phyloP scores from a whole-genome alignment of 2,329 filamentous ascomycete genomes.

The Neofusicoccum umdonicola region DNA sequence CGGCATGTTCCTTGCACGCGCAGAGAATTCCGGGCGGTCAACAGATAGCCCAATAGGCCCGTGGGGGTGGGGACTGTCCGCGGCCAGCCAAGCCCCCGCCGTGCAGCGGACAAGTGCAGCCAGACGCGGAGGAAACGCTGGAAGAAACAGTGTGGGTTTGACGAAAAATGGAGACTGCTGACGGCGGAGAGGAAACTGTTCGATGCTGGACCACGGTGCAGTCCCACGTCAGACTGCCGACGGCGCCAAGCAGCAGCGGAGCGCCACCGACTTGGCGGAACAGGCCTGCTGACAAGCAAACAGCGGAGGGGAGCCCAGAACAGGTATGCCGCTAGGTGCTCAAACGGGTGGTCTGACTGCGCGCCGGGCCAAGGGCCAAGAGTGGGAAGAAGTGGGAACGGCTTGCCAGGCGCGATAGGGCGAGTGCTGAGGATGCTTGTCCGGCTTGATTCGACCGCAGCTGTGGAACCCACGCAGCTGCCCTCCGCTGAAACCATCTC shows the following conservation, averaged over 20 bases:
- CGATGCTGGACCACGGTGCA: background rate
- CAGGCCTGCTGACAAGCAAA: background rate
- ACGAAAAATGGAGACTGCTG: background rate
- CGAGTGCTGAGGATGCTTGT: constrained; percentile 4
- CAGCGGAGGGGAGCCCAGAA: background rate
- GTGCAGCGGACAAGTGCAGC: background rate
- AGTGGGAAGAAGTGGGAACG: constrained; percentile 12
- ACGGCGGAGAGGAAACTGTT: background rate
- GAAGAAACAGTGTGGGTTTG: background rate
- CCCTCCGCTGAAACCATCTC: background rate
- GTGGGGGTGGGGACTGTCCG: background rate
- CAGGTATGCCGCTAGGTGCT: background rate
- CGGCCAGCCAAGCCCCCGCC: background rate
- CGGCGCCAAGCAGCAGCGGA: constrained; percentile 8
- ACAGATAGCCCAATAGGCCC: background rate
- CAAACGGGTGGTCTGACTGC: background rate
- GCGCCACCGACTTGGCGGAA: constrained; percentile 5
- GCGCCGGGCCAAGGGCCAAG: constrained; percentile 4
- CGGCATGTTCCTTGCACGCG: background rate
- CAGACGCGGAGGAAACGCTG: background rate
- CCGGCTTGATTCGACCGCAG: constrained; percentile 12
- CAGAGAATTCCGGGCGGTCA: background rate
- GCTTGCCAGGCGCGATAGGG: constrained; percentile 7
- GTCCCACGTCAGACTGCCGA: background rate
- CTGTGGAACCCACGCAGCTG: background rate